Base-by-base conservation (phyloP, 305 asterid species). In the Solanum hybrid region DNA sequence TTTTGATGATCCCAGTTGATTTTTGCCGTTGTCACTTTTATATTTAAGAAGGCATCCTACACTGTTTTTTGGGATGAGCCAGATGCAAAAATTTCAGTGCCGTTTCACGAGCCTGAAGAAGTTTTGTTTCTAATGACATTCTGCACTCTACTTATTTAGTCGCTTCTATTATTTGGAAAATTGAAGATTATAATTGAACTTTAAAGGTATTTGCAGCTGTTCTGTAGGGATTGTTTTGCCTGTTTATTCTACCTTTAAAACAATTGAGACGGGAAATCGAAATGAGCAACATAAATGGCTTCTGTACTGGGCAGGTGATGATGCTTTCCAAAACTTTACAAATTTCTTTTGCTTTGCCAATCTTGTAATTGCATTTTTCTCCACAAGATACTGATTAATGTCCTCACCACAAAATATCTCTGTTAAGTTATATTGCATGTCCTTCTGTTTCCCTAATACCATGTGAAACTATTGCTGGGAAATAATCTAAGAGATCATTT, bases 171-270 rank as follows among this genome's bases (percentile, higher is more conserved):
- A 27, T 7, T 26, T 64, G 35, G 77, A 77, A 56, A 27, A 11
- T 80, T 13, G 86, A 31, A 56, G 35, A 29, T 60, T 56, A 66
- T 90, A 35, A 85, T 87, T 69, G 27, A 36, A 71, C 42, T 56
- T 73, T 9, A 71, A 34, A 56, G 91, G 80, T 46, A 22, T 91
- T 69, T 86, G 90, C 95, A 97, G 99, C 91, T 96, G 98, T 91
- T 94, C 99, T 4, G 97, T 95, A 87, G 99, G 99, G 84, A 90
- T 93, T 91, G 96, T 93, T 77, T 94, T 97, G 75, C 99, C 99
- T 77, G 96, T 97, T 87, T 97, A 97, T 93, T 95, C 98, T 71
- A 96, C 99, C 27, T 97, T 95, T 94, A 97, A 95, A 94, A 98
- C 99, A 86, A 95, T 97, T 80, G 98, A 97, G 93, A 69, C 94